Base-by-base conservation (phyloP, 2,329 filamentous ascomycete species). In the Verticillium longisporum region DNA sequence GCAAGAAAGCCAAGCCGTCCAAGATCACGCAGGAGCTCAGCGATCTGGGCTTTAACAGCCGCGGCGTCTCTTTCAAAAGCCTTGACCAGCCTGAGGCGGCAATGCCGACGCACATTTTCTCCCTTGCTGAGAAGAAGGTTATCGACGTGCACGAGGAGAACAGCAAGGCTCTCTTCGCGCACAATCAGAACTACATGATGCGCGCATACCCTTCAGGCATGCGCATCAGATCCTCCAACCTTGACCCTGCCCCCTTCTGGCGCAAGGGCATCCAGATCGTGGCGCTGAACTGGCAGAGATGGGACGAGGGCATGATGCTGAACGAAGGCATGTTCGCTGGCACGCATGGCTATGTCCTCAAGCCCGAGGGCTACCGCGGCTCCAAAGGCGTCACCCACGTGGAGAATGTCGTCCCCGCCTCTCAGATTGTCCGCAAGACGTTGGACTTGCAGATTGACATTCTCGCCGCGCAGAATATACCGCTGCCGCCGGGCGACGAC, bases 231-330 rank as follows among this genome's bases (percentile, higher is more conserved):
- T 96, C 91, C 0, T 95, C 91, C 1, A 98, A 97, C 70, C 80
- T 96, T 13, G 91, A 97, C 67, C 92, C 94, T 4, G 84, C 87
- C 1, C 82, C 88, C 3, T 95, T 93, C 74, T 97, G 93, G 93
- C 84, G 91, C 36, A 88, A 91, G 65, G 93, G 93, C 14, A 88
- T 96, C 3, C 93, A 97, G 74, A 88, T 97, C 67, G 92, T 96
- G 1, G 93, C 93, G 0, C 79, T 98, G 63, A 97, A 97, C 75
- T 98, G 93, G 91, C 93, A 98, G 74, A 88, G 88, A 63, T 88
- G 90, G 73, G 92, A 97, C 69, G 89, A 91, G 67, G 92, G 91
- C 36, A 96, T 96, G 88, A 97, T 97, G 94, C 83, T 97, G 14
- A 97, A 97, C 70, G 88, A 95, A 70, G 93, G 86, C 67, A 95